These are phyloP conservation scores for Podaxis sp. DNA, from an alignment of 768 basidiomycete genomes.

Conservation along the genomic window DNA sequence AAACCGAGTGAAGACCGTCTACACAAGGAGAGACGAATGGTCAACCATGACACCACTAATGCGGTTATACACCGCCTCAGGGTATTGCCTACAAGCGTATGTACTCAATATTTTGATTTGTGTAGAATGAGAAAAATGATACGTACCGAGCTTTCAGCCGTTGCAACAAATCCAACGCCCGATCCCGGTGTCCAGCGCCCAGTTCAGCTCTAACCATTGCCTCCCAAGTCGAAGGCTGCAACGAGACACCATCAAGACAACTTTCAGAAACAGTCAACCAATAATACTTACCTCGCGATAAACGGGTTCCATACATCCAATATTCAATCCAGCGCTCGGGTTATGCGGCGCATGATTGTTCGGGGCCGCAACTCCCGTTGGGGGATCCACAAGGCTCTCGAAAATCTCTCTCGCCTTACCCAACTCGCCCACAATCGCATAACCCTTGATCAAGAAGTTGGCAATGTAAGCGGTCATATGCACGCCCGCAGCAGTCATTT, in stretches of 20 bases:
- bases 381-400: conserved; percentile 76
- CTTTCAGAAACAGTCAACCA: not conserved
- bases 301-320: conserved; percentile 56
- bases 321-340: conserved; percentile 28
- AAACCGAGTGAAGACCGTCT: not conserved
- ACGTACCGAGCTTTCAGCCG: conserved; percentile 72
- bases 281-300: conserved; percentile 71
- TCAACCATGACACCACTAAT: conserved; percentile 82
- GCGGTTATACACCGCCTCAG: conserved; percentile 74
- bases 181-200: conserved; percentile 68
- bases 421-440: conserved; percentile 66
- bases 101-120: not conserved
- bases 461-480: conserved; percentile 96
- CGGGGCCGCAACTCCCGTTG: conserved; percentile 81
- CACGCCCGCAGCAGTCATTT: conserved; percentile 61
- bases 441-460: conserved; percentile 79
- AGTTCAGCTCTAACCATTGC: conserved; percentile 94
- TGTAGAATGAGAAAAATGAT: not conserved
- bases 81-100: conserved; percentile 56
- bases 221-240: conserved; percentile 90
- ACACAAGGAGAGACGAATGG: conserved; percentile 48
- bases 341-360: conserved; percentile 84
- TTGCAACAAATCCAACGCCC: conserved; percentile 67
- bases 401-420: conserved; percentile 76
- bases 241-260: conserved; percentile 9